Conservation (phyloP, 345 rosid species). For the Eucalyptus pumila region DNA sequence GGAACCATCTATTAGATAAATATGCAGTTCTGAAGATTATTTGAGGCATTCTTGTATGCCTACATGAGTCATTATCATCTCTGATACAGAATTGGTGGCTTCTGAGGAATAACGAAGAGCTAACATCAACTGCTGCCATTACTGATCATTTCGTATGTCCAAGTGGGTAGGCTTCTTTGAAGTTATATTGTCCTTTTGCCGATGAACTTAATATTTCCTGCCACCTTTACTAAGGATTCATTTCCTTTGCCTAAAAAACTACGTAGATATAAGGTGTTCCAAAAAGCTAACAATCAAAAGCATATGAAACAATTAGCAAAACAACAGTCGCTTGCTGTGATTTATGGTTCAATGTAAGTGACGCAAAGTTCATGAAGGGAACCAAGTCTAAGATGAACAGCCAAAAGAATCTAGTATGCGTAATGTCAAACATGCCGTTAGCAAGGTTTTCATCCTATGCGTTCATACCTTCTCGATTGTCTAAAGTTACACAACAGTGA, state of each 20-base stretch:
- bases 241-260: neutral
- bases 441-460: too few relatives aligned
- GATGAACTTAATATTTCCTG: neutral
- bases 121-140: constrained; percentile 38
- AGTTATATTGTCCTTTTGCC: neutral
- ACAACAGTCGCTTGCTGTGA: constrained; percentile 43
- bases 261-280: constrained; percentile 66
- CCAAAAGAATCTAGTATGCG: too few relatives aligned
- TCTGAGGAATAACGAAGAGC: constrained; percentile 63
- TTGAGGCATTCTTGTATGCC: neutral
- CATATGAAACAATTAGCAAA: constrained; percentile 18
- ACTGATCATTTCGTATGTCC: constrained; percentile 55
- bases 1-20: neutral
- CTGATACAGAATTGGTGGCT: constrained; percentile 89
- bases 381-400: too few relatives aligned
- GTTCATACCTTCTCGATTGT: too few relatives aligned
- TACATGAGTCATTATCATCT: neutral
- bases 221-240: neutral
- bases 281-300: constrained; percentile 94
- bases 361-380: too few relatives aligned
- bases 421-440: too few relatives aligned
- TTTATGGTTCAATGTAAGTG: too few relatives aligned
- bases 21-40: neutral
- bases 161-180: constrained; percentile 44
- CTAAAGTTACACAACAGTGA: too few relatives aligned